Evolutionary conservation across 306 rosid species (phyloP), one percentile per base, ranked within the genome.

Genomic region (Lupinus albus): DNA sequence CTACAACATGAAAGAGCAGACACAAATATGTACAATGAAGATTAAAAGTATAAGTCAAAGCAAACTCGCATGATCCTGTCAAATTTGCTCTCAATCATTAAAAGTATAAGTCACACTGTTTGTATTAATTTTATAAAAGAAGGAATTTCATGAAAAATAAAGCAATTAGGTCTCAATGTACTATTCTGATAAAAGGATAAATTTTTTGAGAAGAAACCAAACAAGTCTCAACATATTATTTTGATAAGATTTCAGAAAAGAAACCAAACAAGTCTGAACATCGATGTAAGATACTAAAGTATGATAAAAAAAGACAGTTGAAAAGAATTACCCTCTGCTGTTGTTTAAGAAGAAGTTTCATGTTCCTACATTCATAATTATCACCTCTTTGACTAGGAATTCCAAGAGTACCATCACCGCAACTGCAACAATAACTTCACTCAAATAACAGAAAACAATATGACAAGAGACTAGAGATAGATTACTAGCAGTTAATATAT

Each of bases 271-370:
- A 62, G 50, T 48, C 58, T 65, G 18, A 28, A 21, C 70, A 51
- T 20, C 25, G 39, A 14, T 33, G 38, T 6, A 52, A 52, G 16
- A 32, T 42, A 52, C 35, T 58, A 62, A 45, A 48, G 41, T 49
- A 48, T 8, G 57, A 76, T 30, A 30, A 47, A 60, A 58, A 75
- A 71, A 67, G 21, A 55, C n/a, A 39, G 76, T 51, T 6, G 74
- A 12, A 79, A 65, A 64, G 39, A 47, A 70, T 73, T 90, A 94
- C 99, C 91, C 88, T 88, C 74, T 88, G 99, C 76, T 94, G 99
- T 72, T 90, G 97, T 79, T 88, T 94, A 77, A 94, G 97, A 82
- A 94, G 97, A 60, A 94, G 99, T 86, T 94, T 94, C 99, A 94
- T 94, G 83, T 94, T 94, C 80, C 99, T 86, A 78, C 99, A 94